Evolutionary conservation across 2,329 filamentous ascomycete species (phyloP).

Genomic region (Colletotrichum cereale): DNA sequence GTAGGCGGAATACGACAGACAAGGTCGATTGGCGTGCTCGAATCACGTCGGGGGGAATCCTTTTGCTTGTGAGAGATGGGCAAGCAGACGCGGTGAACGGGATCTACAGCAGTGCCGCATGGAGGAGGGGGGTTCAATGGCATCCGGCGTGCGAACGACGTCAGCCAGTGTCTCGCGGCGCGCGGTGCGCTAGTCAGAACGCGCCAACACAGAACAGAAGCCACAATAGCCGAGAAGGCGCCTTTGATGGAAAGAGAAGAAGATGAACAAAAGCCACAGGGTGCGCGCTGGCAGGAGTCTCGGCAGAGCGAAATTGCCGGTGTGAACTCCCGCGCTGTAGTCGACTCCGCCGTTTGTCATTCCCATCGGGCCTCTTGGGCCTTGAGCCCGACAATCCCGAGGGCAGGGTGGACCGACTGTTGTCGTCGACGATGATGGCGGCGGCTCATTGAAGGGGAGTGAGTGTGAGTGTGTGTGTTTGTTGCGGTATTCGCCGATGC

Average conservation of each 20-base stretch:
- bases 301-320: conserved; percentile 26
- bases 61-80: background rate
- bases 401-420: conserved; percentile 1
- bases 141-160: background rate
- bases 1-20: background rate
- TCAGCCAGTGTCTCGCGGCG: background rate
- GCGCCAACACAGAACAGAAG: background rate
- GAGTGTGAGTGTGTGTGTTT: background rate
- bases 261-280: background rate
- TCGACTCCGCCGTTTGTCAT: conserved; percentile 22
- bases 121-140: background rate
- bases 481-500: conserved; percentile 17
- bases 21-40: background rate
- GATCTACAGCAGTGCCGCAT: background rate
- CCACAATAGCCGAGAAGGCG: background rate
- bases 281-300: background rate
- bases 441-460: background rate
- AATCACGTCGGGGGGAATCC: background rate
- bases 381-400: background rate
- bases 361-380: conserved; percentile 16
- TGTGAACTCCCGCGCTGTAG: conserved; percentile 33
- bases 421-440: conserved; percentile 12
- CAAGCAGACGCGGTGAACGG: background rate
- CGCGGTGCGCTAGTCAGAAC: background rate
- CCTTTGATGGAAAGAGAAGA: background rate